These are phyloP conservation scores for Solanum peruvianum DNA, from an alignment of 257 asterid genomes.

Conservation along the genomic window DNA sequence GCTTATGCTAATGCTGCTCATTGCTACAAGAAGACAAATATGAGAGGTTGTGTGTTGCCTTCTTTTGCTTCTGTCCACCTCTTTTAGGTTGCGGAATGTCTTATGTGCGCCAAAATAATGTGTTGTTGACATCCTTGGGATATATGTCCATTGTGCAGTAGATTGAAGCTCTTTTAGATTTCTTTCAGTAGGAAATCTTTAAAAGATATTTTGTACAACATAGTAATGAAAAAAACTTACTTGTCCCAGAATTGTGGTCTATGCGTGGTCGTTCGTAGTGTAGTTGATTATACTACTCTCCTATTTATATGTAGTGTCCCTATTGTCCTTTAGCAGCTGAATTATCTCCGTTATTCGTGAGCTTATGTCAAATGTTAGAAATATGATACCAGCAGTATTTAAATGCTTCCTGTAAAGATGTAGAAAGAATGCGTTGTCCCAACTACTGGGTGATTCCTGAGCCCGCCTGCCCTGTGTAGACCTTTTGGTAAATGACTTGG, in stretches of 20 bases:
- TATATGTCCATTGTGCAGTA: background rate
- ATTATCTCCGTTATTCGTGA: background rate
- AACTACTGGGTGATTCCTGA: background rate
- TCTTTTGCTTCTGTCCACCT: background rate
- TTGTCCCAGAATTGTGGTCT: background rate
- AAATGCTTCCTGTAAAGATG: background rate
- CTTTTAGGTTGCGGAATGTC: background rate
- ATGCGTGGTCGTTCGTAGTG: background rate
- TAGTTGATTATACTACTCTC: background rate
- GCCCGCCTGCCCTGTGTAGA: background rate
- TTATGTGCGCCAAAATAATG: background rate
- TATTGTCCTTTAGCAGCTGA: background rate
- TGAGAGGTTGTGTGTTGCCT: slow-evolving; percentile 30
- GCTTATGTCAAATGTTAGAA: background rate
- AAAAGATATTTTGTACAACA: background rate
- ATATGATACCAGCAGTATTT: background rate
- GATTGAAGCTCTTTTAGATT: background rate
- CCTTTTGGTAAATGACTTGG: background rate
- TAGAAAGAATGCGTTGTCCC: background rate
- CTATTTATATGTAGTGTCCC: background rate
- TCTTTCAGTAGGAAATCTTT: background rate
- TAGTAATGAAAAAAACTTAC: background rate
- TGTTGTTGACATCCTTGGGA: background rate
- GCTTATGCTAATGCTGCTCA: slow-evolving; percentile 88
- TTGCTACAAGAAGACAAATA: slow-evolving; percentile 67